Base-by-base conservation (phyloP, 441 rosid species). In the Croton laevigatus region DNA sequence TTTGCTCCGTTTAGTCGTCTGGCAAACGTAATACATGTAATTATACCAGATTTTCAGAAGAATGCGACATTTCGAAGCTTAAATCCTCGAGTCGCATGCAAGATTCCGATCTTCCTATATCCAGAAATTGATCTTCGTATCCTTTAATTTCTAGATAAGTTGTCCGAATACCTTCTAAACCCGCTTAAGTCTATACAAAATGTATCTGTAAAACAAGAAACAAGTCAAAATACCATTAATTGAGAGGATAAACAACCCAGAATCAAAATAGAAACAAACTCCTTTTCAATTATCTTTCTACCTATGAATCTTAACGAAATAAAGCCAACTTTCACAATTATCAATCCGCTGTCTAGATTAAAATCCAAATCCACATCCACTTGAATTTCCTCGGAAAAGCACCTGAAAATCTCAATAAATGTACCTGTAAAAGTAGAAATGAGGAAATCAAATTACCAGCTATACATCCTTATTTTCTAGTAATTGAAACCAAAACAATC, bases 151-250 rank as follows among this genome's bases (percentile, higher is more conserved):
- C 27, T 38, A 7, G 42, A 37, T 51, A 73, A 42, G 62, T 34
- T 0, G 68, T 73, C 71, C 57, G 59, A 66, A 54, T 19, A 60
- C 53, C 62, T 45, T 59, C 59, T 49, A 38, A 49, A 76, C 12
- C 57, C 9, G 58, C 74, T 70, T 69, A 6, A 61, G 27, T 61
- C 44, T 71, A 57, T 65, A 44, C 14, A 9, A 65, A 75, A 79
- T 79, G 85, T 72, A 51, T 68, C 83, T 79, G 83, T 34, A 57
- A 64, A 70, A 68, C 68, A 67, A 36, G 34, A 48, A 53, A 10
- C 8, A 36, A 20, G 22, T 37, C 57, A 53, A 38, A 62, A 34
- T 60, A 72, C 17, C 67, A 37, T 73, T 60, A 66, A 17, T 42
- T 68, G 13, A 58, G 65, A 73, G 17, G 46, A 70, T 14, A 64